A percentile compares a stretch with the other conserved stretches of the same genome.
Conservation (phyloP, 2,329 filamentous ascomycete genomes). For the Magnaporthales sp. region DNA sequence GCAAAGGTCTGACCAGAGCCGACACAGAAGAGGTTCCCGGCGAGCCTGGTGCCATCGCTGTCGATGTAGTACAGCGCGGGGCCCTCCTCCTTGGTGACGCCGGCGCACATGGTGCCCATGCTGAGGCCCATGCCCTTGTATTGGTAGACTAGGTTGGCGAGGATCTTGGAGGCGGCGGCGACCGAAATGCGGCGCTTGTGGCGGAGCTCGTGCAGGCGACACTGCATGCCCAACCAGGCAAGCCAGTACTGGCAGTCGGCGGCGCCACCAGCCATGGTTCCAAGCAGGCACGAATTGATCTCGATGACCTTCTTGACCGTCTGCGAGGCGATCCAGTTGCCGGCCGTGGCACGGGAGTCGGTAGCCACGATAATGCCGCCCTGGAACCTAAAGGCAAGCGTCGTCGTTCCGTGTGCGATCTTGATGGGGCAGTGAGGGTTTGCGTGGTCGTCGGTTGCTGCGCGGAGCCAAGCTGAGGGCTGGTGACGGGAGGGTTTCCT, state of each 20-base stretch:
- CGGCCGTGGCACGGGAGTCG: constrained; percentile 92
- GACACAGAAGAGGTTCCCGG: constrained; percentile 96
- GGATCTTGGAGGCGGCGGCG: constrained; percentile 94
- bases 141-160: constrained; percentile 94
- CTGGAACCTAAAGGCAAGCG: constrained; percentile 94
- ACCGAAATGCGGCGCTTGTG: constrained; percentile 99
- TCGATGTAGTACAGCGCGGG: constrained; percentile 99
- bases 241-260: constrained; percentile 99
- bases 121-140: constrained; percentile 99
- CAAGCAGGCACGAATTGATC: constrained; percentile 88
- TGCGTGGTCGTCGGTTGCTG: constrained; percentile 92
- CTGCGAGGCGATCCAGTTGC: constrained; percentile 99
- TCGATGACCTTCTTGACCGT: constrained; percentile 99
- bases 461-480: constrained; percentile 90
- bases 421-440: constrained; percentile 98
- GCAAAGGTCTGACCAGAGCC: constrained; percentile 98
- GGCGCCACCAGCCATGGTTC: constrained; percentile 97
- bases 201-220: constrained; percentile 95
- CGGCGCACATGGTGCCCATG: constrained; percentile 99
- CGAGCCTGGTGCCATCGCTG: constrained; percentile 84
- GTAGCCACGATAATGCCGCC: constrained; percentile 98
- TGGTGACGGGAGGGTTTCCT: constrained; percentile 25
- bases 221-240: constrained; percentile 97
- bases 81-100: constrained; percentile 90
- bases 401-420: constrained; percentile 97